Percentiles rank a stretch among this genome's conserved stretches.
phyloP scores from a whole-genome alignment of 2,329 filamentous ascomycete genomes.

The Sporothrix sp. region DNA sequence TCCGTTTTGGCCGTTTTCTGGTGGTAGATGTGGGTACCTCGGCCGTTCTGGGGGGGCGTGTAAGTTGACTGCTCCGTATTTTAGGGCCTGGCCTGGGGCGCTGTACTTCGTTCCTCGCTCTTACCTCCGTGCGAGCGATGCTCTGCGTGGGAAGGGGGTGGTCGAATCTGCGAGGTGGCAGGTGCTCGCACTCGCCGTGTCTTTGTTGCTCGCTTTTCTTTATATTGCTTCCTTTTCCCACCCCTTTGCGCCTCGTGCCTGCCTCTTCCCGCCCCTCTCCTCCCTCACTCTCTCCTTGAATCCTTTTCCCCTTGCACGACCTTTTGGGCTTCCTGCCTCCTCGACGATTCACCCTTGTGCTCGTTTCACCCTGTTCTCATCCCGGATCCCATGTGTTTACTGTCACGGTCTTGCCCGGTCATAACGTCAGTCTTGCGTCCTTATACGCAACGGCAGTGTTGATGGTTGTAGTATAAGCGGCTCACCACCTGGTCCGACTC shows the following conservation, averaged over 20 bases:
- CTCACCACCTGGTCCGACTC: too few relatives aligned
- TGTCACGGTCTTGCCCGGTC: not conserved
- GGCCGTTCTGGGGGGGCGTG: too few relatives aligned
- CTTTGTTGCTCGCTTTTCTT: constrained; percentile 4
- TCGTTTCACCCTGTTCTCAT: too few relatives aligned
- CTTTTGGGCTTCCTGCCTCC: not conserved
- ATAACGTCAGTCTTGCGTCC: not conserved
- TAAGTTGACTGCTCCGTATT: too few relatives aligned
- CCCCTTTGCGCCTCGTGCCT: not conserved
- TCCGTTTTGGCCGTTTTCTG: too few relatives aligned
- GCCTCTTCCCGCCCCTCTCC: not conserved
- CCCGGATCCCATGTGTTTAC: not conserved
- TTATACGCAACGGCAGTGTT: not conserved
- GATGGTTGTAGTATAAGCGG: too few relatives aligned
- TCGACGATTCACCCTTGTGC: too few relatives aligned
- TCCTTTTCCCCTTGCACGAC: constrained; percentile 1
- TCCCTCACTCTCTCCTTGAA: not conserved
- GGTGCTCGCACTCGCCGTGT: not conserved
- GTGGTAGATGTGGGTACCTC: too few relatives aligned
- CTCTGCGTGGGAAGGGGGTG: not conserved
- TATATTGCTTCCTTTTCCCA: constrained; percentile 13
- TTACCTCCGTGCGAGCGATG: not conserved
- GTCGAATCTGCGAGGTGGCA: not conserved
- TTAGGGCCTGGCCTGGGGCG: too few relatives aligned
- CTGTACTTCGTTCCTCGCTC: too few relatives aligned